Evolutionary conservation across 2,329 filamentous ascomycete species (phyloP).

Genomic region (Helotiales sp.): DNA sequence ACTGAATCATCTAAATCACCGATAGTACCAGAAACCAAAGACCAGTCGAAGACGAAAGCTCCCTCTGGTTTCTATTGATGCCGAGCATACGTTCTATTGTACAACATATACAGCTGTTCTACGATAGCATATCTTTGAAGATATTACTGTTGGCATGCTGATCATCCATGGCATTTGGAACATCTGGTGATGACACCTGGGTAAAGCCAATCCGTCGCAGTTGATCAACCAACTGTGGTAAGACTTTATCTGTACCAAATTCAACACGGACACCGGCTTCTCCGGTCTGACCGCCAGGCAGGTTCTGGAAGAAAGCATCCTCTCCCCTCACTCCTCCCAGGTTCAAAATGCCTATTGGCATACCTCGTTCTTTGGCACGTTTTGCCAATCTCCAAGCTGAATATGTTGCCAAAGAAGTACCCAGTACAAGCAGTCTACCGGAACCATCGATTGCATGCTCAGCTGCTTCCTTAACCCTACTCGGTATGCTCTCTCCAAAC

Average conservation of each 20-base stretch:
- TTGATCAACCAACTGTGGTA: constrained; percentile 56
- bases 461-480: constrained; percentile 69
- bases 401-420: constrained; percentile 91
- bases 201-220: constrained; percentile 37
- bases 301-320: constrained; percentile 64
- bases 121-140: constrained; percentile 64
- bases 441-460: constrained; percentile 79
- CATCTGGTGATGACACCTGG: constrained; percentile 30
- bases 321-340: constrained; percentile 82
- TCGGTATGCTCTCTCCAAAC: constrained; percentile 88
- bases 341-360: constrained; percentile 87
- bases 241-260: constrained; percentile 55
- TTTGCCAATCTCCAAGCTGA: constrained; percentile 91
- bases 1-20: neutral
- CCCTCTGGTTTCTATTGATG: constrained; percentile 35
- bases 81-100: constrained; percentile 17
- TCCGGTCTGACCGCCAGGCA: constrained; percentile 53
- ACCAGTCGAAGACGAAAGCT: constrained; percentile 27
- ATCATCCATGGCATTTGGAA: constrained; percentile 27
- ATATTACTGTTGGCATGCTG: constrained; percentile 34
- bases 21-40: constrained; percentile 2
- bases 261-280: constrained; percentile 56
- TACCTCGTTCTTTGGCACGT: constrained; percentile 75
- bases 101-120: constrained; percentile 23
- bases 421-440: constrained; percentile 74